Conservation (phyloP, 2,329 filamentous ascomycete species). For the Monosporascus sp. region DNA sequence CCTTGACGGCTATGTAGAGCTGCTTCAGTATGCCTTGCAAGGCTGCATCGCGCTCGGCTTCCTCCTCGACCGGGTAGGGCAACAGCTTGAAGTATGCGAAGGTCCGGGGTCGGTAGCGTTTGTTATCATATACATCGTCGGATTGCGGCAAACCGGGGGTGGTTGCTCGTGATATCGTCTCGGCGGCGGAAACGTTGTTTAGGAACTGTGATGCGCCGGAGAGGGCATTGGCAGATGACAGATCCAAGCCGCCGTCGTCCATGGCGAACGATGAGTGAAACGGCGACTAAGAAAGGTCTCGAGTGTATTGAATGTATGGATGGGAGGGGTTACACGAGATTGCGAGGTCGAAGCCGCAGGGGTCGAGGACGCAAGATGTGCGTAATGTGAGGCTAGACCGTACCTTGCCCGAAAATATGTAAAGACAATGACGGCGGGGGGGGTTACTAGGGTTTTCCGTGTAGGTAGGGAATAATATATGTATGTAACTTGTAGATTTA, state of each 20-base stretch:
- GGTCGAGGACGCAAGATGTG: background rate
- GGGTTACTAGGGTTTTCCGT: no score
- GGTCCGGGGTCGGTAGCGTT: slow-evolving; percentile 76
- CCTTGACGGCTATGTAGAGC: slow-evolving; percentile 84
- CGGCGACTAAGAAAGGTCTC: background rate
- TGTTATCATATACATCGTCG: slow-evolving; percentile 43
- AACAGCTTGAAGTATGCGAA: slow-evolving; percentile 90
- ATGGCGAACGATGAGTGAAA: background rate
- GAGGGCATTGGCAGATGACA: slow-evolving; percentile 30
- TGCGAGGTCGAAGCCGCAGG: background rate
- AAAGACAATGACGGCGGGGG: no score
- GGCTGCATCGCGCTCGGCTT: slow-evolving; percentile 69
- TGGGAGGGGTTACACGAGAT: background rate
- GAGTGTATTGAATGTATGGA: background rate
- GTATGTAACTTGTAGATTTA: background rate
- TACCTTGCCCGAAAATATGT: no score
- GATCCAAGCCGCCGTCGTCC: slow-evolving; percentile 25
- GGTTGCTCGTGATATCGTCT: slow-evolving; percentile 78
- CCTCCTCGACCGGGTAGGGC: slow-evolving; percentile 82
- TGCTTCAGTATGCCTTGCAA: slow-evolving; percentile 86
- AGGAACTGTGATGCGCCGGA: slow-evolving; percentile 34
- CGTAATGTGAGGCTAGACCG: background rate
- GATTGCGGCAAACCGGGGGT: slow-evolving; percentile 64
- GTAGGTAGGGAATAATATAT: no score
- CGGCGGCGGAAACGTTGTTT: slow-evolving; percentile 40